Conservation (phyloP, 2,329 filamentous ascomycete species). For the Allantophomopsis cytisporea region DNA sequence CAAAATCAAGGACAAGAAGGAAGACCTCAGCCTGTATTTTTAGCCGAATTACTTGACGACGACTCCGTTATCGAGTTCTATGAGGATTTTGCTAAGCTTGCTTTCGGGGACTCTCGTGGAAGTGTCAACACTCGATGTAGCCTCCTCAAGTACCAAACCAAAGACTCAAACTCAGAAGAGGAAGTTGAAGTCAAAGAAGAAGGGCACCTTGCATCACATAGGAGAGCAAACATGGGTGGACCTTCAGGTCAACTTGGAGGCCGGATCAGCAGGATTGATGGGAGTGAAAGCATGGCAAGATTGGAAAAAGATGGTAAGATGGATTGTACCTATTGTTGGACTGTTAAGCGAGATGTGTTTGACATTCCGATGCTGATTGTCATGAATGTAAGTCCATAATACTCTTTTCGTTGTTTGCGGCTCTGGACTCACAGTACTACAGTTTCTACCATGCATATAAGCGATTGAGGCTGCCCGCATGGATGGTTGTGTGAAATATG, state of each 20-base stretch:
- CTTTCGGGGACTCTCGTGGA: constrained; percentile 81
- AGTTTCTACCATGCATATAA: constrained; percentile 1
- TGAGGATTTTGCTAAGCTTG: constrained; percentile 84
- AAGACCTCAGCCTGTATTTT: constrained; percentile 65
- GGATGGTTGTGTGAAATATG: too few relatives aligned
- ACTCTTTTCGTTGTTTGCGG: not conserved
- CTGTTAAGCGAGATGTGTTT: constrained; percentile 90
- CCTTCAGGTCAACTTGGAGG: constrained; percentile 25
- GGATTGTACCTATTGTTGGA: constrained; percentile 93
- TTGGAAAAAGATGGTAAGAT: constrained; percentile 83
- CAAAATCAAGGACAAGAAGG: constrained; percentile 25
- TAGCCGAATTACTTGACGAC: constrained; percentile 87
- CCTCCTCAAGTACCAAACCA: constrained; percentile 78
- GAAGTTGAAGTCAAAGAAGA: constrained; percentile 6
- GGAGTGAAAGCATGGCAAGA: constrained; percentile 67
- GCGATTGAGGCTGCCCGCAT: not conserved
- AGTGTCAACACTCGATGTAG: constrained; percentile 75
- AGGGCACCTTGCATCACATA: constrained; percentile 6
- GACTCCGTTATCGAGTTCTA: constrained; percentile 91
- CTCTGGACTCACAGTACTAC: not conserved
- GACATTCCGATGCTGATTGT: constrained; percentile 98
- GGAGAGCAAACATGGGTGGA: constrained; percentile 20
- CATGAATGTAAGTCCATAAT: constrained; percentile 68
- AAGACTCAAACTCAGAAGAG: constrained; percentile 30
- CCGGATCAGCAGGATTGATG: constrained; percentile 48